Conservation (phyloP, 1,284 basidiomycete genomes). For the Pseudozyma flocculosa region DNA sequence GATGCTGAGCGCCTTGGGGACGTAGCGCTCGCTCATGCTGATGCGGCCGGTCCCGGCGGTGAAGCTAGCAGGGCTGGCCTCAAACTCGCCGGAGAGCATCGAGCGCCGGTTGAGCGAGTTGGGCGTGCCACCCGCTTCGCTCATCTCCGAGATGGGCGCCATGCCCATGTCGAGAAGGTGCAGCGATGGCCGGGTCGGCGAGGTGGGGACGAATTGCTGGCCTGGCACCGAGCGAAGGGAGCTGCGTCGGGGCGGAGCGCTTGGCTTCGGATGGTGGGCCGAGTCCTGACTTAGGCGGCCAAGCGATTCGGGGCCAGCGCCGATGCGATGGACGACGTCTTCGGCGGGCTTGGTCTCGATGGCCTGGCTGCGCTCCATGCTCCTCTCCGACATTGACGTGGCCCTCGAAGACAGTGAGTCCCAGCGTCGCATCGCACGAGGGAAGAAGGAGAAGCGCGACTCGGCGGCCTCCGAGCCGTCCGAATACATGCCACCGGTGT, state of each 20-base stretch:
- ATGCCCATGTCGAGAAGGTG: slow-evolving; percentile 13
- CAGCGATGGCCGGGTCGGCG: slow-evolving; percentile 7
- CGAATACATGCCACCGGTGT: slow-evolving; percentile 7
- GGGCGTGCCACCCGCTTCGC: slow-evolving; percentile 22
- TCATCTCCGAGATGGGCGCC: slow-evolving; percentile 31
- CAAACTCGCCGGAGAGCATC: slow-evolving; percentile 6
- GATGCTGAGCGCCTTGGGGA: neutral
- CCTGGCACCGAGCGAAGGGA: slow-evolving; percentile 16
- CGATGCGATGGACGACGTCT: slow-evolving; percentile 7
- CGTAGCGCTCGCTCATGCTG: slow-evolving; percentile 32
- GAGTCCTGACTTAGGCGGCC: neutral
- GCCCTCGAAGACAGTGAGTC: slow-evolving; percentile 34
- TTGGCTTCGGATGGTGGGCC: neutral
- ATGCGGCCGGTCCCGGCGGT: slow-evolving; percentile 5
- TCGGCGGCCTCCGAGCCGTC: slow-evolving; percentile 15
- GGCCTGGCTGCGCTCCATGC: neutral
- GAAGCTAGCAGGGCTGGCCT: slow-evolving; percentile 18
- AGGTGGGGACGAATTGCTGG: neutral
- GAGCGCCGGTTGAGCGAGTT: slow-evolving; percentile 4
- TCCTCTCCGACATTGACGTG: slow-evolving; percentile 16
- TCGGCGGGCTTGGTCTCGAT: slow-evolving; percentile 2
- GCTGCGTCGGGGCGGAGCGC: slow-evolving; percentile 23
- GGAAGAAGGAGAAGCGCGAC: slow-evolving; percentile 18
- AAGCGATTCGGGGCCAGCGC: slow-evolving; percentile 3
- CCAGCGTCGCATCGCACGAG: slow-evolving; percentile 17